Evolutionary conservation across 805 yeast species (phyloP).

Genomic region (Metschnikowia bowlesiae): DNA sequence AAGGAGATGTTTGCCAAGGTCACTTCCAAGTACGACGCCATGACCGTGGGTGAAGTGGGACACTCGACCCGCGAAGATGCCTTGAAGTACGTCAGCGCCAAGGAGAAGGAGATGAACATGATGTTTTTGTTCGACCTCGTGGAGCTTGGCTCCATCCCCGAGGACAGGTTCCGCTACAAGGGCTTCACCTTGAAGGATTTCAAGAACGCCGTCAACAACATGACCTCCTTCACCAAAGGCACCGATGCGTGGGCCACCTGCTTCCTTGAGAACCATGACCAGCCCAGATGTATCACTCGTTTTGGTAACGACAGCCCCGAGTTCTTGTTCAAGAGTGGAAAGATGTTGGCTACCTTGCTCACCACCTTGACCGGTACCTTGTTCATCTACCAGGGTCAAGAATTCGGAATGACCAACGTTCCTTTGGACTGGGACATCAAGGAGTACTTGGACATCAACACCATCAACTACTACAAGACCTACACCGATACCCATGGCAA

Average conservation of each 20-base stretch:
- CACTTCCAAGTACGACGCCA: slow-evolving; percentile 43
- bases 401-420: slow-evolving; percentile 51
- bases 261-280: slow-evolving; percentile 57
- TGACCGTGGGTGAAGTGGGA: slow-evolving; percentile 59
- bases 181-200: slow-evolving; percentile 35
- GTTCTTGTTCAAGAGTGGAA: slow-evolving; percentile 39
- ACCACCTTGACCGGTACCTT: slow-evolving; percentile 50
- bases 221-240: slow-evolving; percentile 37
- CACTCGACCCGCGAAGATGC: slow-evolving; percentile 38
- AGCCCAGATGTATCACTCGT: slow-evolving; percentile 49
- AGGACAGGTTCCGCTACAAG: slow-evolving; percentile 31
- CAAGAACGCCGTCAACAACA: slow-evolving; percentile 35
- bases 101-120: slow-evolving; percentile 38
- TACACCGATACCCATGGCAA: slow-evolving; percentile 24
- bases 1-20: slow-evolving; percentile 45
- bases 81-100: slow-evolving; percentile 40
- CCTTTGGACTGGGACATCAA: slow-evolving; percentile 43
- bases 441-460: slow-evolving; percentile 49
- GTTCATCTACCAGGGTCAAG: slow-evolving; percentile 60
- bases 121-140: slow-evolving; percentile 34
- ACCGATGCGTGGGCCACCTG: slow-evolving; percentile 57
- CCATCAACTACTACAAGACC: slow-evolving; percentile 38
- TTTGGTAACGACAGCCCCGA: slow-evolving; percentile 40
- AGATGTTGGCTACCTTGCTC: slow-evolving; percentile 45
- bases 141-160: slow-evolving; percentile 35